A percentile compares a stretch with the other conserved stretches of the same genome.
Evolutionary conservation across 768 basidiomycete species (phyloP).

Genomic region (Wakefieldia striispora): DNA sequence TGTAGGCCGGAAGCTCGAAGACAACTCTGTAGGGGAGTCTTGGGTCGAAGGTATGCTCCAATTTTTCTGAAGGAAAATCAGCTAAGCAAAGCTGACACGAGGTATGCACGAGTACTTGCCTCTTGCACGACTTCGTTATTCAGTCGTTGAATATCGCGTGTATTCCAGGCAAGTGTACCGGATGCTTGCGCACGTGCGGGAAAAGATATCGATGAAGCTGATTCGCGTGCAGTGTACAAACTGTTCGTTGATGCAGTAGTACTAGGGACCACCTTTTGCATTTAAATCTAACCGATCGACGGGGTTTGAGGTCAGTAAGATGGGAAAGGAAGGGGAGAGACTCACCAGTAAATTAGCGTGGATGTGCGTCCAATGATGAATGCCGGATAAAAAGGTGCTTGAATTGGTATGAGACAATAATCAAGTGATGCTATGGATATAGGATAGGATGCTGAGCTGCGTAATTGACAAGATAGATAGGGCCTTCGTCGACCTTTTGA

Average conservation of each 20-base stretch:
- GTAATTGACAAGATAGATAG: constrained; percentile 40
- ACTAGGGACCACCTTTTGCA: constrained; percentile 69
- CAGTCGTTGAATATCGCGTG: constrained; percentile 38
- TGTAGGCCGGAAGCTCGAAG: constrained; percentile 30
- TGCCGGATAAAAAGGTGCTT: constrained; percentile 47
- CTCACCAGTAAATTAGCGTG: constrained; percentile 49
- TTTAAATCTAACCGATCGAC: constrained; percentile 47
- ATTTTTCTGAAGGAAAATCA: constrained; percentile 35
- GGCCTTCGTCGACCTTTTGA: constrained; percentile 37
- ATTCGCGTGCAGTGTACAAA: constrained; percentile 37
- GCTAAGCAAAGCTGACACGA: constrained; percentile 24
- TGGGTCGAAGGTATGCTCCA: constrained; percentile 45
- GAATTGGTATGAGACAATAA: constrained; percentile 46
- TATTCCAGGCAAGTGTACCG: constrained; percentile 46
- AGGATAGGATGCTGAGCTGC: constrained; percentile 40
- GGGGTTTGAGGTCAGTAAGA: constrained; percentile 21
- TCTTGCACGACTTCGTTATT: constrained; percentile 42
- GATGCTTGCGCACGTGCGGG: constrained; percentile 31
- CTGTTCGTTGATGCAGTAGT: constrained; percentile 40
- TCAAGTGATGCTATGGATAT: constrained; percentile 44
- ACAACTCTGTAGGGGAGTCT: constrained; percentile 37
- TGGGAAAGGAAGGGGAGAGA: constrained; percentile 14
- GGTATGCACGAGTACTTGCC: constrained; percentile 35
- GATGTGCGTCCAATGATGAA: constrained; percentile 41
- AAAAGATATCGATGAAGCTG: constrained; percentile 31